Percentiles rank a stretch among this genome's conserved stretches.
phyloP scores from a whole-genome alignment of 2,329 filamentous ascomycete genomes.

The Leptographium flavum region DNA sequence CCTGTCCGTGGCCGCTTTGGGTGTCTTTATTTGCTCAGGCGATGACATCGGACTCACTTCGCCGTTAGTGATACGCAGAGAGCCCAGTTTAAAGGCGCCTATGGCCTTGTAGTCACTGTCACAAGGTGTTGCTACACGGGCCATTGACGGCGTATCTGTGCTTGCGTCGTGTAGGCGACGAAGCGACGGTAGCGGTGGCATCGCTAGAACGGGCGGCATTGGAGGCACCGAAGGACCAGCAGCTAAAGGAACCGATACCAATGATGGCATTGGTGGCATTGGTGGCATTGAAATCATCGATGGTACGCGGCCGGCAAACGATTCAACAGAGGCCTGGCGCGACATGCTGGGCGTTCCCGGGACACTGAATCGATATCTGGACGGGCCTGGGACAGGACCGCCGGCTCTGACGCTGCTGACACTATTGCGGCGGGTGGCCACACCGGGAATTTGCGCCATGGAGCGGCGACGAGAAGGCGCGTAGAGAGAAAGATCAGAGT shows the following conservation, averaged over 20 bases:
- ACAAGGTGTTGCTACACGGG: constrained; percentile 31
- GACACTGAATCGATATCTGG: constrained; percentile 23
- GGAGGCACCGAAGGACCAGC: too few relatives aligned
- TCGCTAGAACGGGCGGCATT: constrained; percentile 1
- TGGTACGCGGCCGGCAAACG: constrained; percentile 16
- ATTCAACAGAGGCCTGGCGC: constrained; percentile 25
- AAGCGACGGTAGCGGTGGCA: not conserved
- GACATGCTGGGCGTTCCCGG: constrained; percentile 24
- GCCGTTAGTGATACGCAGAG: constrained; percentile 48
- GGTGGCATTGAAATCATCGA: constrained; percentile 2
- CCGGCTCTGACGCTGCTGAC: constrained; percentile 12
- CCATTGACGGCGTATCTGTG: constrained; percentile 12
- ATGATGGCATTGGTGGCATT: constrained; percentile 1
- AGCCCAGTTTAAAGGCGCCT: constrained; percentile 48
- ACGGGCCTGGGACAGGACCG: constrained; percentile 13
- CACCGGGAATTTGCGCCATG: constrained; percentile 31
- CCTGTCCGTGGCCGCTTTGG: not conserved
- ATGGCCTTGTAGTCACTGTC: constrained; percentile 45
- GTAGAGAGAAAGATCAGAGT: constrained; percentile 33
- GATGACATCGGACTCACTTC: constrained; percentile 30
- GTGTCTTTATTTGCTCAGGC: not conserved
- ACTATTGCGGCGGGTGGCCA: constrained; percentile 28
- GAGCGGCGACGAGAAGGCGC: constrained; percentile 33
- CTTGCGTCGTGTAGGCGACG: constrained; percentile 1
- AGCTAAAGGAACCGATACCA: too few relatives aligned